A percentile compares a stretch with the other conserved stretches of the same genome.
Evolutionary conservation across 148 eudicot genomes (phyloP).

Genomic region (Camellia japonica): DNA sequence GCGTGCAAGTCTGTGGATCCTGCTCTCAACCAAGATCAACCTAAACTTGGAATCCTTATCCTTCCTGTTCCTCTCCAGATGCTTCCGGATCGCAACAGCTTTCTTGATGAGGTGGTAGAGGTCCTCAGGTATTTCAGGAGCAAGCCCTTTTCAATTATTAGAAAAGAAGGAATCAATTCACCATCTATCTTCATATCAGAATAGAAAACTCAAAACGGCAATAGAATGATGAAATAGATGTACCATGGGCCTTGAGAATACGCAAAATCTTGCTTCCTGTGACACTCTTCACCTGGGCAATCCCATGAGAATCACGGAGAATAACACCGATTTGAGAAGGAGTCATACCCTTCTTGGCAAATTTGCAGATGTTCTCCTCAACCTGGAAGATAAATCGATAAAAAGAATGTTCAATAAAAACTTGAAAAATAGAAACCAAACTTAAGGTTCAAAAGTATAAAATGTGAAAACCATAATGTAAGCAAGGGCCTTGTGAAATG

Average conservation of each 20-base stretch:
- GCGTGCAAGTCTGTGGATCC: slow-evolving; percentile 39
- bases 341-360: slow-evolving; percentile 35
- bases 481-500: too few species aligned
- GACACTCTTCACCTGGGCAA: slow-evolving; percentile 32
- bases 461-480: background rate
- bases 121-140: slow-evolving; percentile 36
- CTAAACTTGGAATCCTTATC: slow-evolving; percentile 38
- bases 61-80: slow-evolving; percentile 41
- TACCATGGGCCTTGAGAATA: slow-evolving; percentile 46
- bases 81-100: slow-evolving; percentile 33
- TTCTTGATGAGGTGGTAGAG: slow-evolving; percentile 38
- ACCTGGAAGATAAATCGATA: slow-evolving; percentile 19
- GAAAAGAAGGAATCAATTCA: background rate
- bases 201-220: background rate
- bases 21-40: slow-evolving; percentile 38
- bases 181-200: background rate
- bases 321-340: slow-evolving; percentile 37
- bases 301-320: slow-evolving; percentile 36
- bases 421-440: background rate
- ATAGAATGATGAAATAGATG: background rate
- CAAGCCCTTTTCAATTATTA: slow-evolving; percentile 21
- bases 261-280: slow-evolving; percentile 33
- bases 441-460: background rate
- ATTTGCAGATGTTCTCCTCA: slow-evolving; percentile 40
- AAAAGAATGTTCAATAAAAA: background rate